Conservation (phyloP, 164 flowering plant genomes). For the Cinnamomum micranthum region DNA sequence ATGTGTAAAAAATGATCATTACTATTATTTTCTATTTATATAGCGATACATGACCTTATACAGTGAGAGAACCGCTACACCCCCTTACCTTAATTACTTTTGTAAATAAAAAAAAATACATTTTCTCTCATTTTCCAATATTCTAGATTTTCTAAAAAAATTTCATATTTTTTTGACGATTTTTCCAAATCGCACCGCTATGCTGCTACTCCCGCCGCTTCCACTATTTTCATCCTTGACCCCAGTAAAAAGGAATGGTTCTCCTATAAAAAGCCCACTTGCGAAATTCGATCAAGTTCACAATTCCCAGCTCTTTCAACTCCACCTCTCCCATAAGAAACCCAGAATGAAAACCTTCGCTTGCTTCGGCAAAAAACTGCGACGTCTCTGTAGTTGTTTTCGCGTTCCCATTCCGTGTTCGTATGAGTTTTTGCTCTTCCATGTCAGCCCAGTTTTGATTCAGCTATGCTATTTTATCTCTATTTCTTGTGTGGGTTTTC, state of each 20-base stretch:
- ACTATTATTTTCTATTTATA: too few relatives aligned
- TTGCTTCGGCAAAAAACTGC: background rate
- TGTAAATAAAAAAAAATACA: too few relatives aligned
- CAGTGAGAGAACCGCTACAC: too few relatives aligned
- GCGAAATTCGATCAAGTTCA: background rate
- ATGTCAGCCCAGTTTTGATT: constrained; percentile 29
- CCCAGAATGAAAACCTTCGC: background rate
- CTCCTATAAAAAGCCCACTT: background rate
- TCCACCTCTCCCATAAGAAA: background rate
- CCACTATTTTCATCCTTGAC: too few relatives aligned
- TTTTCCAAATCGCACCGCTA: too few relatives aligned
- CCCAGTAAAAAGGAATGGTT: background rate
- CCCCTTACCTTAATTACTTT: too few relatives aligned
- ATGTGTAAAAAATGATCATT: too few relatives aligned
- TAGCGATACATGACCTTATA: too few relatives aligned
- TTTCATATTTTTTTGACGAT: too few relatives aligned
- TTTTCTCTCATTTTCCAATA: too few relatives aligned
- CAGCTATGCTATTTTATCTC: constrained; percentile 43
- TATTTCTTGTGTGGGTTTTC: constrained; percentile 41
- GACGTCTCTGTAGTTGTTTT: constrained; percentile 4
- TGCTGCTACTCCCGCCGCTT: too few relatives aligned
- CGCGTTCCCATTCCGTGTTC: background rate
- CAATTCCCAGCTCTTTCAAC: background rate
- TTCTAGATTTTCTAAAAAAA: too few relatives aligned
- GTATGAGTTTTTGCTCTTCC: constrained; percentile 1